phyloP scores from a whole-genome alignment of 2,329 filamentous ascomycete genomes.

The Diaporthe sp. region DNA sequence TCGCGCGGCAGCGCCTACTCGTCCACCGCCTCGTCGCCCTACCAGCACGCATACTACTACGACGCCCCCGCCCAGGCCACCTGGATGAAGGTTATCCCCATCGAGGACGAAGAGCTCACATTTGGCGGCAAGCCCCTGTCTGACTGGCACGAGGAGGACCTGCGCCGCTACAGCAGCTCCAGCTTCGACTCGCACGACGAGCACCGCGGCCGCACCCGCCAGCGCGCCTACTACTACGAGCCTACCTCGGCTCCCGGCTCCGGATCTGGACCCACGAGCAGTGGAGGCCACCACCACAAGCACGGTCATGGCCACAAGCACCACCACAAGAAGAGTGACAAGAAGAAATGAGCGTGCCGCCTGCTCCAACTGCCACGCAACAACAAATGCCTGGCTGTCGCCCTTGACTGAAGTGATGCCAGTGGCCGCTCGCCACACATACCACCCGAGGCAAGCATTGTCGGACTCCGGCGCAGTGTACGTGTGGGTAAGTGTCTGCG shows the following conservation, averaged over 20 bases:
- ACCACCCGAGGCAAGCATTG: neutral
- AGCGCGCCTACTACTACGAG: slow-evolving; percentile 47
- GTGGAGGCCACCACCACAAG: slow-evolving; percentile 42
- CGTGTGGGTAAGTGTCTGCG: slow-evolving; percentile 23
- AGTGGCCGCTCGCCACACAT: neutral
- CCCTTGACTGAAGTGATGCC: neutral
- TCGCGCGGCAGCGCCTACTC: slow-evolving; percentile 37
- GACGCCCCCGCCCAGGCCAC: slow-evolving; percentile 44
- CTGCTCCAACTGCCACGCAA: neutral
- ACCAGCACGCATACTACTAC: slow-evolving; percentile 37
- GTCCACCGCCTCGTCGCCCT: slow-evolving; percentile 35
- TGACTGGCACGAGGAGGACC: slow-evolving; percentile 73
- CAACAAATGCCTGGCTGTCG: neutral
- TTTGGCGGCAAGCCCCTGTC: slow-evolving; percentile 73
- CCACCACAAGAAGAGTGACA: slow-evolving; percentile 36
- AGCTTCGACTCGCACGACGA: slow-evolving; percentile 55
- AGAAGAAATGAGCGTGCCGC: slow-evolving; percentile 32
- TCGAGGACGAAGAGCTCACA: slow-evolving; percentile 73
- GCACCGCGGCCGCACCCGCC: slow-evolving; percentile 55
- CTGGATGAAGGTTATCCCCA: slow-evolving; percentile 69
- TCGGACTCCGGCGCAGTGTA: neutral
- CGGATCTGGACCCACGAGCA: neutral
- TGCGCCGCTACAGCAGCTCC: slow-evolving; percentile 58
- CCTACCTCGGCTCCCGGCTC: neutral
- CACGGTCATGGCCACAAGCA: slow-evolving; percentile 40